phyloP scores from a whole-genome alignment of 495 filamentous ascomycete genomes.

The Annulohypoxylon bovei region DNA sequence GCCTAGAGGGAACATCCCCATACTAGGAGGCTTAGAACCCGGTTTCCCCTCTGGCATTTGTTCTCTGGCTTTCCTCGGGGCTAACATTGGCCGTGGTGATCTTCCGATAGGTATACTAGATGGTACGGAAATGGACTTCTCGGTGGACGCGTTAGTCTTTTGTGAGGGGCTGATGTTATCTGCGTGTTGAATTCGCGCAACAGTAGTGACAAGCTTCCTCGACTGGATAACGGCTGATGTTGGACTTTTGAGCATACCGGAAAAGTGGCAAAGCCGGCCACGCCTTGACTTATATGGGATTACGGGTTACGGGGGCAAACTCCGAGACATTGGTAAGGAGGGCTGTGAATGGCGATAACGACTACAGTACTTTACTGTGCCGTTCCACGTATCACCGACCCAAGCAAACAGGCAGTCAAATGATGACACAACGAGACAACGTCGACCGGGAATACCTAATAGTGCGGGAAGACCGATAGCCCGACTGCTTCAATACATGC shows the following conservation, averaged over 20 bases:
- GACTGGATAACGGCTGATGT: conserved; percentile 40
- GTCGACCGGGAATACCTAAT: conserved; percentile 14
- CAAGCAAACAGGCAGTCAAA: conserved; percentile 1
- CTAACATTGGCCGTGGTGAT: conserved; percentile 24
- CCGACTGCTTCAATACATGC: not conserved
- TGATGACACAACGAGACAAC: conserved; percentile 36
- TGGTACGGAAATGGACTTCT: conserved; percentile 26
- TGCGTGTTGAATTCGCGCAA: conserved; percentile 38
- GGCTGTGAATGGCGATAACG: not conserved
- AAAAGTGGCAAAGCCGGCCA: conserved; percentile 38
- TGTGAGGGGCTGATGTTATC: conserved; percentile 22
- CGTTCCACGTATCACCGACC: not conserved
- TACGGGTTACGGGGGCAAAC: conserved; percentile 26
- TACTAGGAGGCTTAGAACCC: conserved; percentile 32
- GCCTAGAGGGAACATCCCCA: conserved; percentile 78
- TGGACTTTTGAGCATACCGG: conserved; percentile 49
- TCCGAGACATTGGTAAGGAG: conserved; percentile 26
- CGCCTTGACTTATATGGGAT: conserved; percentile 35
- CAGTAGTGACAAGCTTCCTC: conserved; percentile 44
- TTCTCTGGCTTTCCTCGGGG: conserved; percentile 25
- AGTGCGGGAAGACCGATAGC: conserved; percentile 14
- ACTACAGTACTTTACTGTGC: conserved; percentile 3
- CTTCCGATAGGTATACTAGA: conserved; percentile 28
- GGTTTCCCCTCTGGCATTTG: conserved; percentile 17
- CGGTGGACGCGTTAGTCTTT: conserved; percentile 21